Evolutionary conservation across 768 basidiomycete genomes (phyloP).

Genomic region (Cyathus striatus): DNA sequence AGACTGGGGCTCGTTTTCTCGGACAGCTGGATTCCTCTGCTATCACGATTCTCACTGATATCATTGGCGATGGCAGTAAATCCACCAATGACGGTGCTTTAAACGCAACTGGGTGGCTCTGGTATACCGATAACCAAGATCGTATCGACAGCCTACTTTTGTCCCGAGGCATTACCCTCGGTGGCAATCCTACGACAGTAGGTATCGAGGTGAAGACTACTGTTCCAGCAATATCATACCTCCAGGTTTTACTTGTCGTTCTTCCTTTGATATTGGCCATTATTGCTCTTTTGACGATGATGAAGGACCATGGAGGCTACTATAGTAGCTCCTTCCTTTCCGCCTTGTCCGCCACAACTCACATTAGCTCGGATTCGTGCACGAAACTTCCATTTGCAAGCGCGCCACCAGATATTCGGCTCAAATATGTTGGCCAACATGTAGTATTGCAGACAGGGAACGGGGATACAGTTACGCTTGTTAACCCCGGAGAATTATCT

Average conservation of each 20-base stretch:
- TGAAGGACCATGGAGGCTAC: constrained; percentile 9
- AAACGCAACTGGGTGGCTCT: constrained; percentile 8
- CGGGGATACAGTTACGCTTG: too few relatives aligned
- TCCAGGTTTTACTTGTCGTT: constrained; percentile 10
- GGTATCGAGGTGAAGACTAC: constrained; percentile 6
- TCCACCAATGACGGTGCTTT: constrained; percentile 6
- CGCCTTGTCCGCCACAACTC: constrained; percentile 10
- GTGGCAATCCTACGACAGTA: constrained; percentile 7
- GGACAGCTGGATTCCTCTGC: constrained; percentile 13
- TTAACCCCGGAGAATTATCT: too few relatives aligned
- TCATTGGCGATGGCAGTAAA: constrained; percentile 12
- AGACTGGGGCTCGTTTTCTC: constrained; percentile 5
- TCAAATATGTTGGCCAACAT: too few relatives aligned
- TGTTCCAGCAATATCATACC: constrained; percentile 12
- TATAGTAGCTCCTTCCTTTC: constrained; percentile 11
- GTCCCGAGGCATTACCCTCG: constrained; percentile 10
- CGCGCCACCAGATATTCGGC: too few relatives aligned
- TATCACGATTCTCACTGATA: constrained; percentile 7
- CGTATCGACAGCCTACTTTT: constrained; percentile 10
- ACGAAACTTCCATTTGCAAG: neutral
- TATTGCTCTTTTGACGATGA: constrained; percentile 4
- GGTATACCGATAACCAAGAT: constrained; percentile 6
- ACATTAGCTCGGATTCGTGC: neutral
- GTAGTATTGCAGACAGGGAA: too few relatives aligned
- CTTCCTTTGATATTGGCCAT: constrained; percentile 7